Evolutionary conservation across 345 rosid species (phyloP), one percentile per base, ranked within the genome.

Genomic region (Bruguiera gymnorhiza): DNA sequence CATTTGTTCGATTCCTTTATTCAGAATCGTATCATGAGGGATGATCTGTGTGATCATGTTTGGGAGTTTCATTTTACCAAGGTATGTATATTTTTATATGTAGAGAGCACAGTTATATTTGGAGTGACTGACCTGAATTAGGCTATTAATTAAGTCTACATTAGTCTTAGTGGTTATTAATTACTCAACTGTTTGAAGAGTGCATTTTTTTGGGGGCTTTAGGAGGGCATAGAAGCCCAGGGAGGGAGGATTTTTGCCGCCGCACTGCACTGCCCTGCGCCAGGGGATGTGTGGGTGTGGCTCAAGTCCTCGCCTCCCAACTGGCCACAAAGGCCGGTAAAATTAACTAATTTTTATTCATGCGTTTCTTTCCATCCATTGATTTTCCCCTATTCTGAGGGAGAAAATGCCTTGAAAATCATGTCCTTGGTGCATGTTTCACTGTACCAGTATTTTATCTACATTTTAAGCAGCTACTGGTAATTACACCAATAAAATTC

Each of bases 11-110:
- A 59, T 18, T 29, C 54, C 24, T 39, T 6, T 85, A 55, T 56
- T 50, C 83, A 87, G 92, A 71, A 29, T 60, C 83, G 88, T 63
- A 87, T 87, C 66, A 69, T 63, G 72, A 83, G 72, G 79, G 88
- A 84, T 55, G 87, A 87, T 71, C 80, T 87, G 4, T 85, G 87
- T 53, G 89, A 83, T 68, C 89, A 87, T 76, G 80, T 58, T 36
- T 87, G 89, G 92, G 87, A 83, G 59, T 85, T 85, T 67, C 92
- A 83, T 75, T 82, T 83, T 60, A 69, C 68, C 46, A 73, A 82
- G 89, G 91, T 83, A 80, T 16, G 68, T 72, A 3, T 29, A 34
- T 66, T 32, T 31, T 13, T 13, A 13, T 32, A 5, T 10, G n/a
- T 23, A 23, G 51, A 20, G 9, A 54, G 24, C 18, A 36, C 9